phyloP scores from a whole-genome alignment of 495 filamentous ascomycete genomes.

The Eremomyces bilateralis region DNA sequence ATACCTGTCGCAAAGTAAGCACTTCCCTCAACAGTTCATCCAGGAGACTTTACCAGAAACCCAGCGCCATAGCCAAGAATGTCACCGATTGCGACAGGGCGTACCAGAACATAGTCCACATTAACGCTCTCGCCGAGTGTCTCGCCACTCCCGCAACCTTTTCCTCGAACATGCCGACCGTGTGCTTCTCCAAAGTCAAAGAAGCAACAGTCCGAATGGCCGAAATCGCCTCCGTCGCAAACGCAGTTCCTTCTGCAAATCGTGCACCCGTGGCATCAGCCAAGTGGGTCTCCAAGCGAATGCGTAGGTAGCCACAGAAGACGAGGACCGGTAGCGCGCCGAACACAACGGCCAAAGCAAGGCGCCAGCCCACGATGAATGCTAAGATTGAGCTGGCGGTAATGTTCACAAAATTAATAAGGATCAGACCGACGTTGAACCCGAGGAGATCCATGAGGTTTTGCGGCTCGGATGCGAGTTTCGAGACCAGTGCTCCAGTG shows the following conservation, averaged over 20 bases:
- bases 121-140: not conserved
- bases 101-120: constrained; percentile 9
- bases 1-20: constrained; percentile 4
- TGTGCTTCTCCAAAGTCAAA: constrained; percentile 21
- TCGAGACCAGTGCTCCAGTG: constrained; percentile 36
- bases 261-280: constrained; percentile 10
- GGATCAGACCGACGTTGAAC: constrained; percentile 14
- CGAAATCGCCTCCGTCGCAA: constrained; percentile 29
- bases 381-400: constrained; percentile 12
- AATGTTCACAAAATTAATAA: constrained; percentile 15
- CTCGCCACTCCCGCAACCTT: not conserved
- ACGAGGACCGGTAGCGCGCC: constrained; percentile 13
- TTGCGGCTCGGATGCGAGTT: constrained; percentile 31
- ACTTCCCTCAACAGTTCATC: not conserved
- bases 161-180: constrained; percentile 3
- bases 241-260: constrained; percentile 15
- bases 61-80: constrained; percentile 8
- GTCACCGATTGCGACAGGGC: constrained; percentile 6
- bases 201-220: constrained; percentile 34
- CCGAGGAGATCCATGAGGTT: constrained; percentile 14
- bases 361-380: constrained; percentile 15
- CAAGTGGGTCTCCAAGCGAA: constrained; percentile 21
- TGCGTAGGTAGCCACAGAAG: constrained; percentile 19
- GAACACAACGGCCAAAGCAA: constrained; percentile 18
- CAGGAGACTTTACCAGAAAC: constrained; percentile 6